Percentiles rank a stretch among this genome's conserved stretches.
These are phyloP conservation scores for Diaporthe caulivora DNA, from an alignment of 2,329 filamentous ascomycete species.

Conservation along the genomic window DNA sequence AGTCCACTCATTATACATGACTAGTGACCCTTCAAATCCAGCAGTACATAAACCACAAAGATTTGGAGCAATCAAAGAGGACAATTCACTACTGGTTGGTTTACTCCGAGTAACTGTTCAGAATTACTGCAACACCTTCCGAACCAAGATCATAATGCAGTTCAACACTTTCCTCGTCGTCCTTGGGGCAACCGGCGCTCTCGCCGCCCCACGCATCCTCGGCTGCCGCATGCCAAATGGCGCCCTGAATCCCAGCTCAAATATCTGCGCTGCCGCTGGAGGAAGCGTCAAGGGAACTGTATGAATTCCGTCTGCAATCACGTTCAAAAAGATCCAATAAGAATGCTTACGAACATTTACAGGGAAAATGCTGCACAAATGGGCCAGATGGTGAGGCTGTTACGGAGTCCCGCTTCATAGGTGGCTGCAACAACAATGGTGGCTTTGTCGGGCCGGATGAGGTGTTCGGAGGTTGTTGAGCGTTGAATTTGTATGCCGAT, in stretches of 20 bases:
- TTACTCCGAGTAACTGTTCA: background rate
- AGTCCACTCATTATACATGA: background rate
- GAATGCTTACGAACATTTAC: background rate
- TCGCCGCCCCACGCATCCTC: background rate
- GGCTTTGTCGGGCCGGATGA: background rate
- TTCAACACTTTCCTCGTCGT: background rate
- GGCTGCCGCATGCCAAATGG: background rate
- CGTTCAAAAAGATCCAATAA: fast-evolving
- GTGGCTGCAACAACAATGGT: background rate
- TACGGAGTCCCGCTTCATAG: background rate
- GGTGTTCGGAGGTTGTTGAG: background rate
- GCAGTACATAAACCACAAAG: background rate
- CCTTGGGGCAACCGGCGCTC: background rate
- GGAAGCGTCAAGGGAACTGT: background rate
- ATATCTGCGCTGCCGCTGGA: background rate
- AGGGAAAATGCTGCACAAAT: background rate
- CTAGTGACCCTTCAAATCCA: background rate
- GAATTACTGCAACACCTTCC: background rate
- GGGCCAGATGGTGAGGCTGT: background rate
- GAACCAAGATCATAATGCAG: background rate
- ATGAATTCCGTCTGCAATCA: background rate
- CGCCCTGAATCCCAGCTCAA: background rate
- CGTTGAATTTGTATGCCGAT: no score
- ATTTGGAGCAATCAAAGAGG: background rate
- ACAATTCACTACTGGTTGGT: background rate